Base-by-base conservation (phyloP, 371 early-diverging fungal species). In the Capillidium rhysosporum region DNA sequence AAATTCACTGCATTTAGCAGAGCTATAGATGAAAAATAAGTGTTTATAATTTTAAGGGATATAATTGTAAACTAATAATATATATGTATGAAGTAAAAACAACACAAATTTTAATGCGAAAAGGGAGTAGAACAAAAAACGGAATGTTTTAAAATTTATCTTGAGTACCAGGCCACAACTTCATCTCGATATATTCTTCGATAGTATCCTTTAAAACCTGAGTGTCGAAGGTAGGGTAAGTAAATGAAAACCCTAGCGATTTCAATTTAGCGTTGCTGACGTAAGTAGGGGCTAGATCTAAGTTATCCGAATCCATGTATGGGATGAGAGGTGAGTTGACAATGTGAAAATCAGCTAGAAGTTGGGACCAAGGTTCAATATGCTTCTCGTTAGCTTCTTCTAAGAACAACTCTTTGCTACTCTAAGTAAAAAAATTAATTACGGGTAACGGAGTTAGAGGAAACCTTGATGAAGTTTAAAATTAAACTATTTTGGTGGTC, bases 301-400 rank as follows among this genome's bases (percentile, higher is more conserved):
- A 10, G 38, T 29, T 38, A 59, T 94, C 95, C 56, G 81, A 72
- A 65, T 94, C 92, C 39, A 94, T 63, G 58, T 89, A 94, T 4
- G 95, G 95, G n/a, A 91, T 89, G 53, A 94, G 61, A 1, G 92
- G 91, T 26, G 92, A 87, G 54, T 73, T 74, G n/a, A 62, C 64
- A 39, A 89, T 77, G n/a, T 76, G 71, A 7, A 70, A 70, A 1
- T 64, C 61, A 8, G 66, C 65, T 18, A 81, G 55, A 24, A 85
- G 52, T 2, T 73, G 69, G 40, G 75, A 68, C 86, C 85, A 86
- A 3, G 86, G 85, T 23, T 68, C 72, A 47, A 86, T 63, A 61
- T 91, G 89, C 66, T 88, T 89, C 60, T 92, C 92, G 57, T 94
- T 94, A 49, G 84, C 78, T 28, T 89, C 91, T 49, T 94, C 91